These are phyloP conservation scores for Exidia glandulosa DNA, from an alignment of 768 basidiomycete species.

Conservation along the genomic window DNA sequence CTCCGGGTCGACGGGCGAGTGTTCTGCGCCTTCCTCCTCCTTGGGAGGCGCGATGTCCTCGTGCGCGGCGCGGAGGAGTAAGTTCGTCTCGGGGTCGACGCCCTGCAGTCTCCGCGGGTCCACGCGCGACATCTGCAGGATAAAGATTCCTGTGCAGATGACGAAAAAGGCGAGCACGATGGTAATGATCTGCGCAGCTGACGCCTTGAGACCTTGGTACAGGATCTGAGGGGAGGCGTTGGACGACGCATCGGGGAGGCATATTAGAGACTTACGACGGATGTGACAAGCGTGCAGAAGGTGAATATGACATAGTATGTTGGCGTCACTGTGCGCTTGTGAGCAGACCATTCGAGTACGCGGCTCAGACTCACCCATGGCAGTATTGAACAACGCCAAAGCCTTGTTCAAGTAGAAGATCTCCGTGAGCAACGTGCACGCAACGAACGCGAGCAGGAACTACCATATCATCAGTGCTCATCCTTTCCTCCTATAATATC, in stretches of 20 bases:
- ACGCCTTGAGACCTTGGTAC: conserved; percentile 34
- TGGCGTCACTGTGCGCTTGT: conserved; percentile 13
- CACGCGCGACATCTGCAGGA: conserved; percentile 33
- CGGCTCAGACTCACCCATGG: background rate
- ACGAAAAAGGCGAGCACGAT: conserved; percentile 34
- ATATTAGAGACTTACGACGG: conserved; percentile 7
- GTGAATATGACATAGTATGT: conserved; percentile 30
- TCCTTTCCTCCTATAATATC: background rate
- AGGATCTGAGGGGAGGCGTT: conserved; percentile 15
- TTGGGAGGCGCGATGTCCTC: conserved; percentile 23
- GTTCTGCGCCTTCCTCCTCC: conserved; percentile 19
- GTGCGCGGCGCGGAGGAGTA: conserved; percentile 31
- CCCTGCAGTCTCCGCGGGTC: conserved; percentile 29
- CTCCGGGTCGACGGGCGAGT: conserved; percentile 1
- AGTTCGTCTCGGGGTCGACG: conserved; percentile 31
- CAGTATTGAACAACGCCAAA: conserved; percentile 35
- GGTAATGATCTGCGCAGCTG: conserved; percentile 27
- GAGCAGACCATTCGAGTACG: background rate
- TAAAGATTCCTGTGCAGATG: conserved; percentile 31
- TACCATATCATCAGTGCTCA: background rate
- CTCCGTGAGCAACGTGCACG: conserved; percentile 8
- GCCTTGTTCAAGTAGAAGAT: conserved; percentile 40
- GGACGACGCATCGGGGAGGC: background rate
- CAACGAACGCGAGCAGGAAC: background rate
- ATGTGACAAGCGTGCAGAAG: conserved; percentile 27